These are phyloP conservation scores for Leptographium galeiforme DNA, from an alignment of 2,329 filamentous ascomycete genomes.

Conservation along the genomic window DNA sequence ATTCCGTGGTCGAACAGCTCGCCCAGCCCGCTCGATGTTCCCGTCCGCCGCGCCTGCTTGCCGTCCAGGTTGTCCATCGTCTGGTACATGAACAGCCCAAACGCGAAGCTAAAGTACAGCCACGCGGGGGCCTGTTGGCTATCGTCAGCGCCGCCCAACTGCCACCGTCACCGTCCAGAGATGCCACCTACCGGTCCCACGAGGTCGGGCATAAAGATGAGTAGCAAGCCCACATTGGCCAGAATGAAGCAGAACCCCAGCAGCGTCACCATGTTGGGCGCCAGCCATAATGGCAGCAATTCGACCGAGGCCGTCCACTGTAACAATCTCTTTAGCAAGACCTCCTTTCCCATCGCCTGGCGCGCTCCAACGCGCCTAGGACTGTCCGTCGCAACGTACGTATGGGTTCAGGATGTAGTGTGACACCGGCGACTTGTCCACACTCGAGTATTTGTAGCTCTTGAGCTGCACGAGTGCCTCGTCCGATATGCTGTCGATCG, in stretches of 20 bases:
- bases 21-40: constrained; percentile 85
- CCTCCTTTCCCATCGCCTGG: not conserved
- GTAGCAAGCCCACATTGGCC: constrained; percentile 60
- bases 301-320: constrained; percentile 97
- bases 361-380: too few relatives aligned
- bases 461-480: constrained; percentile 85
- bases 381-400: constrained; percentile 41
- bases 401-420: constrained; percentile 91
- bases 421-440: constrained; percentile 90
- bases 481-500: constrained; percentile 66
- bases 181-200: constrained; percentile 60
- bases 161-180: not conserved
- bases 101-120: constrained; percentile 91
- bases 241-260: constrained; percentile 92
- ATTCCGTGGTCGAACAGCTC: constrained; percentile 99
- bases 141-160: not conserved
- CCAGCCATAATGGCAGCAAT: constrained; percentile 85
- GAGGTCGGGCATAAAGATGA: constrained; percentile 76
- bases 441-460: constrained; percentile 92
- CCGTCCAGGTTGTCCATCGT: constrained; percentile 99
- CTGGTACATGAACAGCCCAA: constrained; percentile 96
- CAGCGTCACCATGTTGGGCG: constrained; percentile 94
- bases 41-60: constrained; percentile 89
- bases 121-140: constrained; percentile 64
- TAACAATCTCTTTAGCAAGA: not conserved